Conservation (phyloP, 2,329 filamentous ascomycete species). For the Paracoccidioides brasiliensis region DNA sequence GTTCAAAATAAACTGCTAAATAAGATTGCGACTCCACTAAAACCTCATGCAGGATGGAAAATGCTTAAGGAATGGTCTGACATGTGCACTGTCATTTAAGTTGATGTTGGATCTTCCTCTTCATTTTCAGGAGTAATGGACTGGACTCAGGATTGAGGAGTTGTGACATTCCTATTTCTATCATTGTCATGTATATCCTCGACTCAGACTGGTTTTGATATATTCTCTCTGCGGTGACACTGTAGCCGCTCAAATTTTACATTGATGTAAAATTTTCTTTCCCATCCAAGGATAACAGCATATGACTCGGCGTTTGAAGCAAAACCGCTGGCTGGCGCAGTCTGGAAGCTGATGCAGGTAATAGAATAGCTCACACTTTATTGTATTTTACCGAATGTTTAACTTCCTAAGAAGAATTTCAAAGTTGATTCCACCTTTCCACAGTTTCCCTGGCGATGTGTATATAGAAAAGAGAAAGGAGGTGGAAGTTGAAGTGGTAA, state of each 20-base stretch:
- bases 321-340: no score
- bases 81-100: not conserved
- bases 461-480: no score
- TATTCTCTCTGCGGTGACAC: not conserved
- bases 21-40: not conserved
- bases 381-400: no score
- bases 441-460: no score
- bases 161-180: not conserved
- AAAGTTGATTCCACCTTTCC: no score
- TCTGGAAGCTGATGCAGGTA: no score
- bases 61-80: not conserved
- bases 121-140: not conserved
- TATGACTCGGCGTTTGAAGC: not conserved
- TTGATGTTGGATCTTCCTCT: not conserved
- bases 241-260: not conserved
- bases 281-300: not conserved
- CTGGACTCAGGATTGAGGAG: not conserved
- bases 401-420: no score
- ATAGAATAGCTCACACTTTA: no score
- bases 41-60: not conserved
- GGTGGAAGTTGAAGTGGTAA: no score
- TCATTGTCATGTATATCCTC: not conserved
- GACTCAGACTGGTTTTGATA: not conserved
- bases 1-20: not conserved
- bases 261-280: not conserved